phyloP scores from a whole-genome alignment of 768 basidiomycete species.

The Suillus subaureus region DNA sequence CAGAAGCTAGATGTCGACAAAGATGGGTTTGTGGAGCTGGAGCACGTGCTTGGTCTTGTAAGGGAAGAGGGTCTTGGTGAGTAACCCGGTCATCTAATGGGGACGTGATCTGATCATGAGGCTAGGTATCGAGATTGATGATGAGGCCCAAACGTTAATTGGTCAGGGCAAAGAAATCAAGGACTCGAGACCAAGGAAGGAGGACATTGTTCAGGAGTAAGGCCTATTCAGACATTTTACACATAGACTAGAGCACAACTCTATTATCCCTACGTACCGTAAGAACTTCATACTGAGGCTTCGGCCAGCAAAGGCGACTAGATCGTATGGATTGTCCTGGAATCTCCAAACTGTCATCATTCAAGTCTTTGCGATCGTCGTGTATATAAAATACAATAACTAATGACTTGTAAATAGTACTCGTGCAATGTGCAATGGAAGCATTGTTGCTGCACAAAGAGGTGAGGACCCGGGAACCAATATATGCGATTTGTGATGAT shows the following conservation, averaged over 20 bases:
- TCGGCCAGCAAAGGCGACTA: background rate
- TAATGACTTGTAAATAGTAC: background rate
- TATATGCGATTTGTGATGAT: background rate
- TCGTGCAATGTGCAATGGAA: background rate
- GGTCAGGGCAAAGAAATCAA: conserved; percentile 84
- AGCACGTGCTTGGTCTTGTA: conserved; percentile 89
- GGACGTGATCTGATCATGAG: conserved; percentile 10
- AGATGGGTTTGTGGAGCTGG: conserved; percentile 93
- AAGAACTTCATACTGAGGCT: background rate
- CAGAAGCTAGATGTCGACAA: conserved; percentile 95
- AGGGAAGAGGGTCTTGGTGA: conserved; percentile 84
- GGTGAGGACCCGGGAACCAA: background rate
- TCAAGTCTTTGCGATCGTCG: background rate
- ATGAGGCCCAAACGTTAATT: conserved; percentile 79
- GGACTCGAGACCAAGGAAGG: conserved; percentile 83
- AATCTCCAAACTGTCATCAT: background rate
- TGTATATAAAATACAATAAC: background rate
- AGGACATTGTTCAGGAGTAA: conserved; percentile 89
- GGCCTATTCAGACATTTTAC: conserved; percentile 14
- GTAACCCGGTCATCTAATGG: conserved; percentile 20
- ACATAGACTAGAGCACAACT: conserved; percentile 15
- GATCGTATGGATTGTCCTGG: background rate
- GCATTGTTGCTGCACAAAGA: no score
- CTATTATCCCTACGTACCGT: conserved; percentile 7
- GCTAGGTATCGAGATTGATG: conserved; percentile 80